These are phyloP conservation scores for Metrosideros polymorpha DNA, from an alignment of 441 rosid genomes.

Conservation along the genomic window DNA sequence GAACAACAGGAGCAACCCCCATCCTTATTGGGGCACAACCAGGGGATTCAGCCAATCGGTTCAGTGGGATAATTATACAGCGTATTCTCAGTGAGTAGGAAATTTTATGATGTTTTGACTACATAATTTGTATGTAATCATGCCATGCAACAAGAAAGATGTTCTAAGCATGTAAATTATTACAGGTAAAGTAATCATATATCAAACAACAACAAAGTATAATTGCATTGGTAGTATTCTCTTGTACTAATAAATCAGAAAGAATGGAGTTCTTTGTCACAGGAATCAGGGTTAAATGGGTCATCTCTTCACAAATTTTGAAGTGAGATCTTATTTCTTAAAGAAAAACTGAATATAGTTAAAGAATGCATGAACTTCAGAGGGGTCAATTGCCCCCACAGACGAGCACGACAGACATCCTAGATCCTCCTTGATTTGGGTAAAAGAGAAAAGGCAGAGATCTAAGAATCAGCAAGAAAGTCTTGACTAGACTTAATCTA, in stretches of 20 bases:
- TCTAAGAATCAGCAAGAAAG: not conserved
- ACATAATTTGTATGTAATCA: not conserved
- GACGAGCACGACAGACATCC: not conserved
- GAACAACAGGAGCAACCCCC: not conserved
- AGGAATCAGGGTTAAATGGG: not conserved
- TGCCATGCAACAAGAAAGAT: not conserved
- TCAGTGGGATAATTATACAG: not conserved
- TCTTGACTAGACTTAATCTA: not conserved
- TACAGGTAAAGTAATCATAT: not conserved
- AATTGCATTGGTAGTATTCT: not conserved
- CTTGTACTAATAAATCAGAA: not conserved
- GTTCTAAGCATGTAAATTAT: not conserved
- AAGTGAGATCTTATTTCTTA: not conserved
- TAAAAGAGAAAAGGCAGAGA: not conserved
- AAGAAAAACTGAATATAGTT: not conserved
- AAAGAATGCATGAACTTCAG: not conserved
- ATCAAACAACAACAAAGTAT: not conserved
- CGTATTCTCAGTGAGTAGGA: not conserved
- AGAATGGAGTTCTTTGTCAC: not conserved
- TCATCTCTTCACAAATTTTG: not conserved
- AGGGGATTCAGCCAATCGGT: not conserved
- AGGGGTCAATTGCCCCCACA: not conserved
- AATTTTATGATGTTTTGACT: not conserved
- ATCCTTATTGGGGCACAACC: not conserved
- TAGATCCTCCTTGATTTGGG: not conserved